A percentile compares a stretch with the other conserved stretches of the same genome.
Conservation (phyloP, 192 early-diverging fungal species). For the Allomyces arbusculus region DNA sequence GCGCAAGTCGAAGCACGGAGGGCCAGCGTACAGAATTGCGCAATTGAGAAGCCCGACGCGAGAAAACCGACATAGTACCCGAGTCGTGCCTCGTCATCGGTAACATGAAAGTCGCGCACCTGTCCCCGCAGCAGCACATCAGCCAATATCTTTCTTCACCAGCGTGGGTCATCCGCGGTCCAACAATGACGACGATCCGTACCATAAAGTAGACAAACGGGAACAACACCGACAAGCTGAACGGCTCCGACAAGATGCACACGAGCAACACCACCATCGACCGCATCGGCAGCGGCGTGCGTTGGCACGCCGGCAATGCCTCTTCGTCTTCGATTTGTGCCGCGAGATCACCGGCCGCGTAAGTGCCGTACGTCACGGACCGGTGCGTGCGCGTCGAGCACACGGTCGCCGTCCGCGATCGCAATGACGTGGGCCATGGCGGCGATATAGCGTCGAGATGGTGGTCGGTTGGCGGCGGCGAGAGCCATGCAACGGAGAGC, state of each 20-base stretch:
- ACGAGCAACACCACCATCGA: constrained; percentile 10
- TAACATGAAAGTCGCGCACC: constrained; percentile 43
- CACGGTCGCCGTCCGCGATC: no score
- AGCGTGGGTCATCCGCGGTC: background rate
- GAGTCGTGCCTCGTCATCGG: constrained; percentile 50
- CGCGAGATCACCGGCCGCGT: no score
- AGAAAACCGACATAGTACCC: constrained; percentile 64
- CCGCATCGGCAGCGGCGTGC: background rate
- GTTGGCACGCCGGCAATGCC: background rate
- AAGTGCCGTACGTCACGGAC: no score
- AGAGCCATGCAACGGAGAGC: no score
- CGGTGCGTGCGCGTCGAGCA: no score
- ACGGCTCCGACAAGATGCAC: constrained; percentile 37
- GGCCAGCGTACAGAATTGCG: constrained; percentile 37
- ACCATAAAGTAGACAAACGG: constrained; percentile 78
- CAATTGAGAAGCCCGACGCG: constrained; percentile 46
- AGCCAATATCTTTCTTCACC: background rate
- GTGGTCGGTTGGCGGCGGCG: no score
- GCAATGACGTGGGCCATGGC: no score
- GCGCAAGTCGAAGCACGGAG: background rate
- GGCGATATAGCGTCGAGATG: no score
- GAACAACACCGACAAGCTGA: constrained; percentile 47
- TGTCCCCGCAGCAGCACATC: constrained; percentile 8
- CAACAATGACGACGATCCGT: background rate
- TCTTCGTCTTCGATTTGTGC: background rate